Conservation (phyloP, 805 yeast species). For the Candida parachauliodes region DNA sequence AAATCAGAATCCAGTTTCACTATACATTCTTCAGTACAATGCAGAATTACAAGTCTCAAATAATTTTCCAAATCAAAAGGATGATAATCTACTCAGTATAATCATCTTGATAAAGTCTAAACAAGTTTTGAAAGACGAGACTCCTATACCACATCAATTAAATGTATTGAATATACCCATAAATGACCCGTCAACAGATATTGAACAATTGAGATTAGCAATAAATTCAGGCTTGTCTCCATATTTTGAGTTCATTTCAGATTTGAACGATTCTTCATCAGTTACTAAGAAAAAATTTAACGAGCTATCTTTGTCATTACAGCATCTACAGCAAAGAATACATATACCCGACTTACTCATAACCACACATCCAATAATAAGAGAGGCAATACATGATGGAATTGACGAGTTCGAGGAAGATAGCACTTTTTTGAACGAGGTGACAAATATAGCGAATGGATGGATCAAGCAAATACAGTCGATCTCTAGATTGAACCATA, state of each 20-base stretch:
- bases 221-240: conserved; percentile 65
- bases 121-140: conserved; percentile 21
- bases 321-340: conserved; percentile 62
- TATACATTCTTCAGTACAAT: conserved; percentile 15
- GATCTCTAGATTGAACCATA: conserved; percentile 51
- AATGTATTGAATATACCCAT: conserved; percentile 33
- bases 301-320: conserved; percentile 65
- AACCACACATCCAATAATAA: conserved; percentile 49
- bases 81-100: conserved; percentile 13
- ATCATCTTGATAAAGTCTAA: conserved; percentile 43
- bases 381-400: conserved; percentile 9
- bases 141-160: conserved; percentile 26
- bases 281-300: conserved; percentile 58
- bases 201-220: conserved; percentile 54
- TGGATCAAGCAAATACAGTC: conserved; percentile 69
- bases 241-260: conserved; percentile 52
- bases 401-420: conserved; percentile 43
- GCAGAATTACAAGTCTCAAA: conserved; percentile 11
- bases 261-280: conserved; percentile 12
- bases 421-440: conserved; percentile 54
- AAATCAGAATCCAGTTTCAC: conserved; percentile 18
- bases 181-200: conserved; percentile 10
- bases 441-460: conserved; percentile 66
- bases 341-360: conserved; percentile 62
- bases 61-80: conserved; percentile 7